phyloP scores from a whole-genome alignment of 108 stramenopile species.

The Fragilariopsis cylindrus region DNA sequence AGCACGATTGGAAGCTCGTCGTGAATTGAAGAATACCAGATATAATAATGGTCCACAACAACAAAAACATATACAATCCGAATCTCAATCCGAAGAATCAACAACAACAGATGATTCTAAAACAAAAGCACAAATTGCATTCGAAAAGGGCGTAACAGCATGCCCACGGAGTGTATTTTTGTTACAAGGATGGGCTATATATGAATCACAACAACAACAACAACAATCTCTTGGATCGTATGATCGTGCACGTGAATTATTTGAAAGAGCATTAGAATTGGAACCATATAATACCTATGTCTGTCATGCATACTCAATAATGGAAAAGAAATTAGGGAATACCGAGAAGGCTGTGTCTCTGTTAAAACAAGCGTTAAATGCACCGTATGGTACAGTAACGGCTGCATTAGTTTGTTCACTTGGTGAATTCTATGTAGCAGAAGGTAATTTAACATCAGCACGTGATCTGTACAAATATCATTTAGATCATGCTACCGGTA shows the following conservation, averaged over 20 bases:
- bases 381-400: constrained; percentile 38
- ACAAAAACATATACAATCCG: neutral
- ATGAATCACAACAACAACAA: constrained; percentile 32
- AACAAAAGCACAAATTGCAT: constrained; percentile 52
- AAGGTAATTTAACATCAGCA: constrained; percentile 35
- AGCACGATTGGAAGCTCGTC: constrained; percentile 61
- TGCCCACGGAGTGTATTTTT: constrained; percentile 74
- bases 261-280: constrained; percentile 57
- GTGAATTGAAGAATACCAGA: constrained; percentile 28
- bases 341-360: constrained; percentile 43
- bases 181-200: constrained; percentile 82
- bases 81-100: neutral
- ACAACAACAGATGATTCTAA: neutral
- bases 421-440: constrained; percentile 53
- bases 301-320: constrained; percentile 74
- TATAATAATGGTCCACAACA: neutral
- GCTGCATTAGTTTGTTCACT: constrained; percentile 80
- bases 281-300: constrained; percentile 79
- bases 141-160: constrained; percentile 49
- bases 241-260: constrained; percentile 52
- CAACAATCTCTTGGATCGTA: constrained; percentile 53
- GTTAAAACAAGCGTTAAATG: constrained; percentile 52
- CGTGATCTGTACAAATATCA: constrained; percentile 54
- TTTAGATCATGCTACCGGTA: constrained; percentile 4
- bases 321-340: constrained; percentile 35